Evolutionary conservation across 2,329 filamentous ascomycete genomes (phyloP), one percentile per base, ranked within the genome.

Genomic region (Periconia sp.): DNA sequence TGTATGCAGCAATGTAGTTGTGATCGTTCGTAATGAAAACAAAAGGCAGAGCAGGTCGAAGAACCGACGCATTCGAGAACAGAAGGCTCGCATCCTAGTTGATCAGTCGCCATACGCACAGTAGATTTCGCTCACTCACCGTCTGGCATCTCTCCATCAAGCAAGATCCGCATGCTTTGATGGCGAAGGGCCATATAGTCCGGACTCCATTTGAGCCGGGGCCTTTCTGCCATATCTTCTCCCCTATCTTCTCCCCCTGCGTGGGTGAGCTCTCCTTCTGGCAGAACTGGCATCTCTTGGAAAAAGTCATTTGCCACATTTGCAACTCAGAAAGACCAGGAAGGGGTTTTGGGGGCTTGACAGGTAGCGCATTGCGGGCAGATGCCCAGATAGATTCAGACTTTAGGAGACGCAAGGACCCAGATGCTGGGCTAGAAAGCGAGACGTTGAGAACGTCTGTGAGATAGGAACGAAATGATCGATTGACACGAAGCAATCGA

Each of bases 221-320:
- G 11, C 87, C 86, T 46, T 77, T 73, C 59, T 79, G 80, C 76
- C 78, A 84, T 36, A 75, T 60, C 71, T 73, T 61, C 48, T 67
- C 55, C 46, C 62, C 37, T 19, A 19, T 13, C 22, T 28, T 33
- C 15, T 12, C 37, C 11, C 36, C 47, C 44, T 60, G 47, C 40
- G 51, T 29, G 32, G 51, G 54, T 26, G 57, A 46, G 38, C 63
- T 66, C 36, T 52, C 57, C 48, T 75, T 81, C 40, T 71, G 73
- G 69, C 89, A 94, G 54, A 85, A 82, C 60, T 92, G 84, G 66
- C 89, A 95, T 40, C 63, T 70, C 21, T 63, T 73, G 34, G 81
- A 79, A 66, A 82, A 84, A 24, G 83, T 76, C 36, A 94, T 73
- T 59, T 80, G 81, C 81, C 89, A 90, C 87, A 92, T 92, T 29